These are phyloP conservation scores for Eucalyptus sp. DNA, from an alignment of 345 rosid species.

Conservation along the genomic window DNA sequence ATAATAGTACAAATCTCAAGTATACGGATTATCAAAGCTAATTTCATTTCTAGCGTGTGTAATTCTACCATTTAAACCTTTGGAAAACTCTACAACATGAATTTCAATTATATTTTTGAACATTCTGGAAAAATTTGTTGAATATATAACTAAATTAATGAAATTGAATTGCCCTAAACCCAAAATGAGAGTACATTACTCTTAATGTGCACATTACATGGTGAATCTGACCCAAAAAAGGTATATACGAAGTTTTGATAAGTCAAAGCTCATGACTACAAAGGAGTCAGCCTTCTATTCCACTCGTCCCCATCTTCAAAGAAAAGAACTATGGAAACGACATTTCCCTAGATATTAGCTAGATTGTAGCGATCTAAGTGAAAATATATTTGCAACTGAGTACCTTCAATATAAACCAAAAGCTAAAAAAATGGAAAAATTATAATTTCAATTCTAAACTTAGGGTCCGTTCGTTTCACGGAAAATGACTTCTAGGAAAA, in stretches of 20 bases:
- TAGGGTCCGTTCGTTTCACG: too few species aligned
- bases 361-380: too few species aligned
- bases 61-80: not conserved
- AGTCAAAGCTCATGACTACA: not conserved
- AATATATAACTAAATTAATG: not conserved
- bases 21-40: not conserved
- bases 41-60: not conserved
- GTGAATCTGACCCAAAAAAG: not conserved
- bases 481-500: too few species aligned
- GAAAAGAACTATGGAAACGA: too few species aligned
- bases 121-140: too few species aligned
- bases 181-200: not conserved
- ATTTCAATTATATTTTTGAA: not conserved
- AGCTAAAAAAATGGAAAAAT: not conserved
- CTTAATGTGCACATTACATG: not conserved
- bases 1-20: not conserved
- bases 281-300: not conserved
- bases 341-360: too few species aligned
- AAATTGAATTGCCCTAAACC: not conserved
- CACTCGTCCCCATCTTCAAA: too few species aligned
- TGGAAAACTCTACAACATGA: not conserved
- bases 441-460: too few species aligned
- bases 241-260: too few species aligned
- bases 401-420: not conserved
- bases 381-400: too few species aligned